These are phyloP conservation scores for Triticum timopheevii DNA, from an alignment of 176 grass and related monocot genomes.

Conservation along the genomic window DNA sequence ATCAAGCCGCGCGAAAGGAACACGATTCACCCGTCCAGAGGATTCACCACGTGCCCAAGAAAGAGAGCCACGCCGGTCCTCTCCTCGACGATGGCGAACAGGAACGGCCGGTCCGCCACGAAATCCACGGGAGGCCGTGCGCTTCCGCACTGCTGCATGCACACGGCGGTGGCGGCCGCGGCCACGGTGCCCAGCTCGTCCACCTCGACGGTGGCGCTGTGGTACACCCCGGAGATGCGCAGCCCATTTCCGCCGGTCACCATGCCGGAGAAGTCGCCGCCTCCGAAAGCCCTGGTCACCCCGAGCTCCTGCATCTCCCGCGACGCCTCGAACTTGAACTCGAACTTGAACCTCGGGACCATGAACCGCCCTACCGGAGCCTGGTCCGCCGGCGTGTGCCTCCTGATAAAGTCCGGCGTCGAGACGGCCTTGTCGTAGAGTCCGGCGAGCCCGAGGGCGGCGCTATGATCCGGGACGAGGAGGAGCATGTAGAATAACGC, in stretches of 20 bases:
- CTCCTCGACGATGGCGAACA: no score
- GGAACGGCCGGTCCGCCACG: no score
- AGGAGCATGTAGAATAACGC: no score
- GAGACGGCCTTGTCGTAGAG: constrained; percentile 18
- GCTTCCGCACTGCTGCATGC: no score
- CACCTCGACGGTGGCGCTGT: constrained; percentile 36
- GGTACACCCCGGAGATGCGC: neutral
- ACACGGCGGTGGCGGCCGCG: neutral
- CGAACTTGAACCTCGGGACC: constrained; percentile 35
- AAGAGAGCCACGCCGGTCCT: no score
- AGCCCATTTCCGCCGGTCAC: constrained; percentile 16
- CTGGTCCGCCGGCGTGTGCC: constrained; percentile 4
- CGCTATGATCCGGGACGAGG: no score
- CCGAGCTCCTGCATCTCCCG: neutral
- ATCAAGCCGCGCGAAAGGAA: no score
- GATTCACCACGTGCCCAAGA: no score
- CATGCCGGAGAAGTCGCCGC: constrained; percentile 38
- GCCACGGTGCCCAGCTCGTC: constrained; percentile 38
- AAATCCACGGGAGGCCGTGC: no score
- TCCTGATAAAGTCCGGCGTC: constrained; percentile 29
- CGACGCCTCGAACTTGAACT: constrained; percentile 44
- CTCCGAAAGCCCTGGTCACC: constrained; percentile 1
- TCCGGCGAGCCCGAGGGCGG: neutral
- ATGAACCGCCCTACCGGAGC: constrained; percentile 16
- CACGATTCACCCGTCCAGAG: no score